Evolutionary conservation across 2,329 filamentous ascomycete genomes (phyloP), one percentile per base, ranked within the genome.

Genomic region (Phoma sp.): DNA sequence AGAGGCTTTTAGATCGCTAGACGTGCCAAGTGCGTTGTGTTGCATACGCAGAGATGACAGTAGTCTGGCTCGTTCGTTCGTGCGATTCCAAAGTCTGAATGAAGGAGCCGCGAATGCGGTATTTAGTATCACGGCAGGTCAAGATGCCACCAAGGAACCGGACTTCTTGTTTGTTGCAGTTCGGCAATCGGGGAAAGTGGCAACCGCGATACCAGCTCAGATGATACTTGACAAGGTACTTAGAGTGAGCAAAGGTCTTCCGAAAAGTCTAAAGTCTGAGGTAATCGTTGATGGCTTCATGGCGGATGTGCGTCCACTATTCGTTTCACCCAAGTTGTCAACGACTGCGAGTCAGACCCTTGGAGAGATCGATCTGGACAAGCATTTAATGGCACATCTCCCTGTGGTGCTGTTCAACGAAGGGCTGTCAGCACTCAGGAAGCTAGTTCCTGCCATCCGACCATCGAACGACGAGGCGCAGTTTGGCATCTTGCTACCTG

Each of bases 71-170:
- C 49, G 38, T 4, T 51, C 45, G 7, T 50, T 58, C 10, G 49
- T 68, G 2, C 51, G 30, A 13, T 62, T 74, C 24, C 40, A 57
- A 10, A 73, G 66, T 43, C 63, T 73, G 10, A 69, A 65, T 25
- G 68, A 73, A 57, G 72, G 72, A 8, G 71, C 68, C 13, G 72
- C 72, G 14, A 74, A 74, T 29, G 61, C 65, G 23, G 67, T 74
- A 4, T 74, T 71, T 52, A 66, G 50, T 33, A 62, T 73, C 24
- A 54, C 50, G 18, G 47, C 58, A 13, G 11, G 22, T 9, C 29
- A 47, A 14, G 22, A 9, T 35, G 13, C 8, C 9, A 22, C 35
- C 0, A 23, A 23, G 14, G 18, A 29, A 38, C 4, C 7, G 4
- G 37, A 41, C 13, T 65, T 65, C 40, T 24, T 64, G 7, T 65